These are phyloP conservation scores for Hypoxylon sp. DNA, from an alignment of 2,329 filamentous ascomycete species.

Conservation along the genomic window DNA sequence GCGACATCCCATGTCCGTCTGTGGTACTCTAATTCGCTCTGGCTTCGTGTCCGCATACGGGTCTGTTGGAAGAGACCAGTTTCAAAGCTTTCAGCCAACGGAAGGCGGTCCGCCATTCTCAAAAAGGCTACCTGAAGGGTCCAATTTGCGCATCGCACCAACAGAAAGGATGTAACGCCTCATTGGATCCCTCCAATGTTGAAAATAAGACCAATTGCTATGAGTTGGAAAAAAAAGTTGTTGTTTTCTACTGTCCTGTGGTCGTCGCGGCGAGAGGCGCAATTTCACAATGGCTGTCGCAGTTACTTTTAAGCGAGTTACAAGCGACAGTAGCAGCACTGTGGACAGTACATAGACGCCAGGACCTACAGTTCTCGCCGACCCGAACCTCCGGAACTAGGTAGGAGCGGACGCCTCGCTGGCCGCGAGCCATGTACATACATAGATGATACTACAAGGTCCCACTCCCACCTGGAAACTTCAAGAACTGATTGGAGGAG, in stretches of 20 bases:
- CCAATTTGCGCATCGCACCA: not conserved
- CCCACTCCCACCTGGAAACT: conserved; percentile 18
- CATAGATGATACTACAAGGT: conserved; percentile 17
- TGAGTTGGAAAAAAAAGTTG: not conserved
- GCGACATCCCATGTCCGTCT: not conserved
- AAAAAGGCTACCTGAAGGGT: conserved; percentile 15
- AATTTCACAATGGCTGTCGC: not conserved
- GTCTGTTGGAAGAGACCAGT: conserved; percentile 2
- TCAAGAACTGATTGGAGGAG: conserved; percentile 26
- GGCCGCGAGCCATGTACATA: conserved; percentile 13
- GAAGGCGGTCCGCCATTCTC: conserved; percentile 13
- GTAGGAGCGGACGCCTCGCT: conserved; percentile 19
- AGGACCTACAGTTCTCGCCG: conserved; percentile 21
- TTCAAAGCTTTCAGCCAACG: conserved; percentile 6
- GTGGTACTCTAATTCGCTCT: conserved; percentile 21
- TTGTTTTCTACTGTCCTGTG: not conserved
- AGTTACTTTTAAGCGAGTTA: conserved; percentile 16
- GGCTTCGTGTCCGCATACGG: conserved; percentile 8
- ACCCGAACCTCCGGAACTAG: conserved; percentile 24
- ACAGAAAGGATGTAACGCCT: conserved; percentile 12
- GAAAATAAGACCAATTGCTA: conserved; percentile 1
- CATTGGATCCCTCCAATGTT: conserved; percentile 9
- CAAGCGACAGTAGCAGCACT: conserved; percentile 25
- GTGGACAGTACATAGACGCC: conserved; percentile 20
- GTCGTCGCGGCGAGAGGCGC: not conserved